Percentiles rank a stretch among this genome's conserved stretches.
These are phyloP conservation scores for Silene uniflora DNA, from an alignment of 148 eudicot species.

Conservation along the genomic window DNA sequence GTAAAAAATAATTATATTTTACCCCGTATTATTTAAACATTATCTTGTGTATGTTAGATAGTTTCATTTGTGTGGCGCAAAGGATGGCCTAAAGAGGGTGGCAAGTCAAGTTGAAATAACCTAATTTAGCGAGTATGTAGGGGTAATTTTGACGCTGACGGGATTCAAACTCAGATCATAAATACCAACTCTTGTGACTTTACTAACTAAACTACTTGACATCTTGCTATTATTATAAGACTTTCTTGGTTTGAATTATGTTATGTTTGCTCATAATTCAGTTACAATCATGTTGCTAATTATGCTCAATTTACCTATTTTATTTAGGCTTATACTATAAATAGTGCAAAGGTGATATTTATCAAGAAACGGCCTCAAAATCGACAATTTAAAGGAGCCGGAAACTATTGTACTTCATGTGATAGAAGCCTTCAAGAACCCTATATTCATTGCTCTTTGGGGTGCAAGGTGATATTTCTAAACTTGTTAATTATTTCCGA, in stretches of 20 bases:
- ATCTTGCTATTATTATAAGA: too few species aligned
- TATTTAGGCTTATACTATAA: conserved; percentile 82
- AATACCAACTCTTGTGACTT: too few species aligned
- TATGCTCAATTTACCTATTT: neutral
- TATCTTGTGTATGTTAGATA: too few species aligned
- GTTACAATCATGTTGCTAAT: neutral
- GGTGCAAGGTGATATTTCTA: conserved; percentile 66
- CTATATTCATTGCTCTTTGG: conserved; percentile 86
- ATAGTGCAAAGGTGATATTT: conserved; percentile 83
- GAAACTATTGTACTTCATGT: conserved; percentile 92
- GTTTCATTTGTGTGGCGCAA: too few species aligned
- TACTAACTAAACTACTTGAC: too few species aligned
- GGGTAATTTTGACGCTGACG: too few species aligned
- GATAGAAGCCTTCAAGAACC: conserved; percentile 97
- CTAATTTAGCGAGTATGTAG: too few species aligned
- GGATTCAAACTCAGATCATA: too few species aligned
- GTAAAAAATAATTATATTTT: too few species aligned
- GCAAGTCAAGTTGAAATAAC: too few species aligned
- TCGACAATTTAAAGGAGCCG: conserved; percentile 89
- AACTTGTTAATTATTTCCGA: neutral
- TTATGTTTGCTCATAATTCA: conserved; percentile 13
- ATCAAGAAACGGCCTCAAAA: conserved; percentile 98
- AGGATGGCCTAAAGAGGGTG: too few species aligned
- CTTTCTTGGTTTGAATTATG: neutral
- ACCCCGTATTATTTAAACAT: too few species aligned